A percentile compares a stretch with the other conserved stretches of the same genome.
Conservation (phyloP, 305 asterid genomes). For the Fraxinus ornus region DNA sequence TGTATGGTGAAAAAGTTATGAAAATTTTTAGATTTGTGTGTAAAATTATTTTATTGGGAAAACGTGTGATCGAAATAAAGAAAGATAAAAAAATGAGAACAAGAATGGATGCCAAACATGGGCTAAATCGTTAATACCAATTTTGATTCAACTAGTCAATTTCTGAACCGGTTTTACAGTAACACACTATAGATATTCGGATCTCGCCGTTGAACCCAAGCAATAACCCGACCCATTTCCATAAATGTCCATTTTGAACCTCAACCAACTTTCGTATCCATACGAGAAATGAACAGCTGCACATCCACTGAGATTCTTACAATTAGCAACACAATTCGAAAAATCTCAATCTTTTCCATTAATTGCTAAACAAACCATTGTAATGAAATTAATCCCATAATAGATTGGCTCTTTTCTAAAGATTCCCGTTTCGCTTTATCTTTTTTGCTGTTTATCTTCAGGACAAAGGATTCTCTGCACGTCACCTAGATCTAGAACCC, state of each 20-base stretch:
- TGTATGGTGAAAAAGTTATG: too few relatives aligned
- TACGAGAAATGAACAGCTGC: conserved; percentile 12
- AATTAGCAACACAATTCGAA: not conserved
- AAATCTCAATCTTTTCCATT: not conserved
- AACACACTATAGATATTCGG: not conserved
- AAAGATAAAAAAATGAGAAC: too few relatives aligned
- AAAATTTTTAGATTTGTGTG: too few relatives aligned
- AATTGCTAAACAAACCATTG: conserved; percentile 12
- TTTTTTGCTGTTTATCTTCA: conserved; percentile 25
- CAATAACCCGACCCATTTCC: not conserved
- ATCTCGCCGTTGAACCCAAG: not conserved
- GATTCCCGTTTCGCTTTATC: conserved; percentile 26
- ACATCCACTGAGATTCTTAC: conserved; percentile 2
- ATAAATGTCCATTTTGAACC: not conserved
- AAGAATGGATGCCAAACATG: too few relatives aligned
- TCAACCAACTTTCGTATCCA: not conserved
- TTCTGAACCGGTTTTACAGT: too few relatives aligned
- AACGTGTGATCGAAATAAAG: too few relatives aligned
- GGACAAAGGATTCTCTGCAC: conserved; percentile 29
- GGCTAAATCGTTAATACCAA: too few relatives aligned
- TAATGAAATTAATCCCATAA: conserved; percentile 9
- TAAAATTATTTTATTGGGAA: too few relatives aligned
- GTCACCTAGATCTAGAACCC: conserved; percentile 25
- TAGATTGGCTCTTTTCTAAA: conserved; percentile 13
- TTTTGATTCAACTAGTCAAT: too few relatives aligned